Base-by-base conservation (phyloP, 2,329 filamentous ascomycete genomes). In the Penicillium sp. region DNA sequence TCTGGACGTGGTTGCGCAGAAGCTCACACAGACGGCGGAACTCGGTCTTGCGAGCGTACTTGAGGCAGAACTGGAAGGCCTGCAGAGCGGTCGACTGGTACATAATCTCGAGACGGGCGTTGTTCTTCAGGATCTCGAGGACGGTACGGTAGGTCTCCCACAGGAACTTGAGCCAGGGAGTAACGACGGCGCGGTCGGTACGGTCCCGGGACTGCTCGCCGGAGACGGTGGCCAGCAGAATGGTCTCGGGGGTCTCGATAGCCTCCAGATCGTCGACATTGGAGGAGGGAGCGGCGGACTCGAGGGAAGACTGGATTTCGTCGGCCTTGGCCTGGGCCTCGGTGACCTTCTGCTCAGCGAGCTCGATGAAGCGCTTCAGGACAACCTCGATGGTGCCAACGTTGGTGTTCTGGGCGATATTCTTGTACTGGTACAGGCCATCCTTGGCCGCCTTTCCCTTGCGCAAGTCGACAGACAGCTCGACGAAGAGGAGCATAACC, bases 121-220 rank as follows among this genome's bases (percentile, higher is more conserved):
- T 99, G 84, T 99, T 99, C 82, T 96, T 93, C 72, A 99, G 87
- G 71, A 99, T 99, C 71, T 99, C 95, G 71, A 99, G 85, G 41
- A 99, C 95, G 37, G 95, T 99, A 61, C 95, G 90, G 82, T 99
- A 99, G 16, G 95, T 96, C 83, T 99, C 95, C 95, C 95, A 99
- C 62, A 99, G 83, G 75, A 99, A 99, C 82, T 99, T 99, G 72
- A 99, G 86, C 95, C 95, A 99, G 58, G 95, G 95, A 27, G 95
- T 99, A 59, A 99, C 95, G 70, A 99, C 96, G 73, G 95, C 95
- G 70, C 95, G 89, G 81, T 99, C 95, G 69, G 95, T 99, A 67
- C 95, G 90, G 79, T 99, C 95, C 74, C 91, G 89, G 59, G 93
- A 96, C 79, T 98, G 93, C 81, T 99, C 95, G 63, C 95, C 95